Conservation (phyloP, 2,329 filamentous ascomycete species). For the Harringtonia lauricola region DNA sequence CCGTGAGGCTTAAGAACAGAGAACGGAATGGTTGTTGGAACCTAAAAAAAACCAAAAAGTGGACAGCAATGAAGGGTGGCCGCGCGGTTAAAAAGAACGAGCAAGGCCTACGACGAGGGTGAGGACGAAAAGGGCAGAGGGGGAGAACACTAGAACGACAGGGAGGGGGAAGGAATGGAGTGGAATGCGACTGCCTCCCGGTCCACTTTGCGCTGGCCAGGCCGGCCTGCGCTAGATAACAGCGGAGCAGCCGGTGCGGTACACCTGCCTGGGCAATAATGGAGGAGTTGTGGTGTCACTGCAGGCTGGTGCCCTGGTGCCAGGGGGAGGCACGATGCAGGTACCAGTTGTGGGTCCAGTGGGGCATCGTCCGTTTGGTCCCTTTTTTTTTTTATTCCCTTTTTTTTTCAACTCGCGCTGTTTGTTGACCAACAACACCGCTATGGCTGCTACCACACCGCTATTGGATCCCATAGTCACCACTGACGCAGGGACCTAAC, state of each 20-base stretch:
- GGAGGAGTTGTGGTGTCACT: no score
- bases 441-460: no score
- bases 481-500: no score
- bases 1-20: slow-evolving; percentile 6
- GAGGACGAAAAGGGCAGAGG: neutral
- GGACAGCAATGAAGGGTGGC: neutral
- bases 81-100: neutral
- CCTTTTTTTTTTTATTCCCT: neutral
- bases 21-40: slow-evolving; percentile 7
- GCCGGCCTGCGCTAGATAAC: no score
- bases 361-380: neutral
- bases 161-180: no score
- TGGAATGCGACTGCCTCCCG: no score
- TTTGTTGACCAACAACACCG: no score
- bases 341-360: neutral
- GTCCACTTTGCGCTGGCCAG: no score
- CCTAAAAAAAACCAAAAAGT: neutral
- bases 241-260: no score
- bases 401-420: neutral
- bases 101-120: neutral
- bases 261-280: no score
- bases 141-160: neutral
- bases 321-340: neutral
- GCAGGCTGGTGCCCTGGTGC: neutral
- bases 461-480: no score